Conservation (phyloP, 495 filamentous ascomycete genomes). For the Penicillium egyptiacum region DNA sequence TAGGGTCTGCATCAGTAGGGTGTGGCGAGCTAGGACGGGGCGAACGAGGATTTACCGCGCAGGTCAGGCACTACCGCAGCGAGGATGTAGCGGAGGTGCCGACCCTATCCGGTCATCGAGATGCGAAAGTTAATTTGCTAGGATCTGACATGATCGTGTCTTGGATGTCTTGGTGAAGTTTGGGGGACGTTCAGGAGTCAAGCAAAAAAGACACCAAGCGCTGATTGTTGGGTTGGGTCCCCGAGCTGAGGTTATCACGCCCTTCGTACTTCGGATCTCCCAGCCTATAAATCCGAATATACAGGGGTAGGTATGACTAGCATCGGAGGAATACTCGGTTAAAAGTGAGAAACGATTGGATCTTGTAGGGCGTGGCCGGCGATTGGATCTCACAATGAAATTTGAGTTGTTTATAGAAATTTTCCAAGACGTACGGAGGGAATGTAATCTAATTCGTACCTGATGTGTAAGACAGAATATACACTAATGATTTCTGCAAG, state of each 20-base stretch:
- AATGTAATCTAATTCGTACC: not conserved
- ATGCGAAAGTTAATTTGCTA: conserved; percentile 5
- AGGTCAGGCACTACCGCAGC: conserved; percentile 16
- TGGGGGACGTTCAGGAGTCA: not conserved
- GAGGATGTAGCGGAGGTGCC: conserved; percentile 1
- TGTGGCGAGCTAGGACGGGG: conserved; percentile 10
- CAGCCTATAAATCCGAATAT: not conserved
- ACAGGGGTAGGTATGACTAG: not conserved
- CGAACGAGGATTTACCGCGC: conserved; percentile 24
- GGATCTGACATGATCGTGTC: conserved; percentile 17
- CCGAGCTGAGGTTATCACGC: not conserved
- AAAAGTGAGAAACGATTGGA: not conserved
- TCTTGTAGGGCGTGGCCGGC: not conserved
- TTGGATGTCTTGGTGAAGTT: conserved; percentile 5
- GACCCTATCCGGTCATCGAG: conserved; percentile 1
- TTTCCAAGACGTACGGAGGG: not conserved
- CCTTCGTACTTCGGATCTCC: not conserved
- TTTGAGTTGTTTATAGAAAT: not conserved
- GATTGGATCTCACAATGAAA: not conserved
- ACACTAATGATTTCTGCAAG: conserved; percentile 9
- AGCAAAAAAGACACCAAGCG: not conserved
- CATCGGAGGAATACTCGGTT: not conserved
- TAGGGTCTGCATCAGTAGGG: conserved; percentile 18
- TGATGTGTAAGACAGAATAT: not conserved
- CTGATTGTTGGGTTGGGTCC: not conserved